Percentiles rank a stretch among this genome's conserved stretches.
phyloP scores from a whole-genome alignment of 768 basidiomycete species.

The Pisolithus sp. region DNA sequence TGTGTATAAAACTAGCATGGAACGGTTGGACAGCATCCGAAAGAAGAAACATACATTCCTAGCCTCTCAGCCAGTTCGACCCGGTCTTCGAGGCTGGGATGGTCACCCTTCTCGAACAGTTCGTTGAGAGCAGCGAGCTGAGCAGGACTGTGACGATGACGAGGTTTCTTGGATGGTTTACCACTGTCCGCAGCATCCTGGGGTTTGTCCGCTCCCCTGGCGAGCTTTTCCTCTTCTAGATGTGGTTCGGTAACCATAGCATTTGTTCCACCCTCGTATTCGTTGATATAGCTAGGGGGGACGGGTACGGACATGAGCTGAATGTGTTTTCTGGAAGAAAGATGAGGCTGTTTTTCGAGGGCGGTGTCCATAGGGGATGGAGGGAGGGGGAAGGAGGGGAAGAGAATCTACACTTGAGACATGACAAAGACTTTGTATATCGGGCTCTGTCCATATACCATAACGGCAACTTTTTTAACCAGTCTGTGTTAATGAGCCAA shows the following conservation, averaged over 20 bases:
- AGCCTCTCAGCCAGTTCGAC: constrained; percentile 63
- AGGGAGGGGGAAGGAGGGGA: constrained; percentile 20
- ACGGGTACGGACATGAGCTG: constrained; percentile 9
- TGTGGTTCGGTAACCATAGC: constrained; percentile 3
- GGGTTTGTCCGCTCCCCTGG: constrained; percentile 17
- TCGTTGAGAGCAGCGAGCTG: constrained; percentile 75
- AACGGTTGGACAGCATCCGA: constrained; percentile 21
- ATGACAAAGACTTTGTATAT: constrained; percentile 36
- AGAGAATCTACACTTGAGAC: constrained; percentile 25
- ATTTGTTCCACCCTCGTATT: constrained; percentile 19
- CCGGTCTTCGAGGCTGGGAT: constrained; percentile 65
- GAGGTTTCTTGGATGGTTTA: constrained; percentile 55
- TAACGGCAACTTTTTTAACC: constrained; percentile 33
- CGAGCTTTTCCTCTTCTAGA: constrained; percentile 21
- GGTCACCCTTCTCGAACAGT: constrained; percentile 71
- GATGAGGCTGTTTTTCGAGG: constrained; percentile 9
- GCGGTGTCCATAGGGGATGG: constrained; percentile 22
- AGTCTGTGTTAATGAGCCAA: constrained; percentile 22
- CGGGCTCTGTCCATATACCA: constrained; percentile 34
- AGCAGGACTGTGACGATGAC: constrained; percentile 66
- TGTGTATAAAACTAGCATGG: constrained; percentile 7
- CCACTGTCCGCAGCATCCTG: constrained; percentile 18
- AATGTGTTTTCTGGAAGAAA: constrained; percentile 7
- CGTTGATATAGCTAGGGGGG: constrained; percentile 4
- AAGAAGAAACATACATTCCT: constrained; percentile 57